These are phyloP conservation scores for Microdochium paspali DNA, from an alignment of 2,329 filamentous ascomycete species.

Conservation along the genomic window DNA sequence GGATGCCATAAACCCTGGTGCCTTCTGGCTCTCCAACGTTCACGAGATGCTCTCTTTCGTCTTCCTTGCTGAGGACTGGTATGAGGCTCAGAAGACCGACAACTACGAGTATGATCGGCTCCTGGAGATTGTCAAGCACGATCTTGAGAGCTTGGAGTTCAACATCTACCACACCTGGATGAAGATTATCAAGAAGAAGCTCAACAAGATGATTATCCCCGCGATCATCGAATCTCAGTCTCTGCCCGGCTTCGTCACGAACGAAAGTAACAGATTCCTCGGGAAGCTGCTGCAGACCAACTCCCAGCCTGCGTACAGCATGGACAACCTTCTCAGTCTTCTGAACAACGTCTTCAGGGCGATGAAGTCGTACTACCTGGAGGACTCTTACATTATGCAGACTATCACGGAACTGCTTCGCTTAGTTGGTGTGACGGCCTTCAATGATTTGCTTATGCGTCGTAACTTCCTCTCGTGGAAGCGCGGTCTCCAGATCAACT, in stretches of 20 bases:
- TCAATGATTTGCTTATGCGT: slow-evolving; percentile 96
- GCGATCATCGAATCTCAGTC: slow-evolving; percentile 99
- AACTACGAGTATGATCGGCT: slow-evolving; percentile 98
- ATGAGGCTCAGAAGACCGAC: slow-evolving; percentile 97
- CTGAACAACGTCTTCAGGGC: slow-evolving; percentile 97
- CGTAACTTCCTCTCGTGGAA: slow-evolving; percentile 99
- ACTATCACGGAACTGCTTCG: slow-evolving; percentile 88
- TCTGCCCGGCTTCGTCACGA: slow-evolving; percentile 94
- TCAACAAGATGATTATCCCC: slow-evolving; percentile 99
- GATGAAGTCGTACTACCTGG: slow-evolving; percentile 97
- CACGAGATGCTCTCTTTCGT: slow-evolving; percentile 99
- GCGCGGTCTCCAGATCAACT: slow-evolving; percentile 97
- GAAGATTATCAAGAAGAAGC: slow-evolving; percentile 99
- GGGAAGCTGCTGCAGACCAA: slow-evolving; percentile 91
- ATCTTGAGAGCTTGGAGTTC: slow-evolving; percentile 95
- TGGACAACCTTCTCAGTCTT: slow-evolving; percentile 94
- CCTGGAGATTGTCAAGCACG: slow-evolving; percentile 97
- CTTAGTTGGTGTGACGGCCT: slow-evolving; percentile 92
- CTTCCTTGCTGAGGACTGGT: slow-evolving; percentile 98
- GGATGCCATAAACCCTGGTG: slow-evolving; percentile 91
- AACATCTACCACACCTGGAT: slow-evolving; percentile 99
- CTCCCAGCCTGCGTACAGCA: slow-evolving; percentile 92
- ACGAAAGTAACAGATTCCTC: slow-evolving; percentile 95
- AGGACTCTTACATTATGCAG: slow-evolving; percentile 92
- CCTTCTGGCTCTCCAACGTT: slow-evolving; percentile 98